These are phyloP conservation scores for Blepharisma stoltei DNA, from an alignment of 73 alveolate species.

Conservation along the genomic window DNA sequence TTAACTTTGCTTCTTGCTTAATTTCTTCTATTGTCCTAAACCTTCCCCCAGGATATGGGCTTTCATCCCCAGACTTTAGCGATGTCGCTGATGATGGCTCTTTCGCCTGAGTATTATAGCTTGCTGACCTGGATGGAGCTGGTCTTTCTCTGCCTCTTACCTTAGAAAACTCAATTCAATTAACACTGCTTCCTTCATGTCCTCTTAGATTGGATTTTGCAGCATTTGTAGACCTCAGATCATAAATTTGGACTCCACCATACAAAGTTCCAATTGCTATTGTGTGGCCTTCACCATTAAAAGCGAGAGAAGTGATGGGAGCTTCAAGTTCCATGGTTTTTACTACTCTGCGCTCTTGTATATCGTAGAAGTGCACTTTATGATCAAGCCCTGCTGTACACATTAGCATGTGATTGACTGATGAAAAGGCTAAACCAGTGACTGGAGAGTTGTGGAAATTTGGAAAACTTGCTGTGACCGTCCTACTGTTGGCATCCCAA, in stretches of 20 bases:
- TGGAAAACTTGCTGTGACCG: constrained; percentile 14
- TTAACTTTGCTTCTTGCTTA: constrained; percentile 47
- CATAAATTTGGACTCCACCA: constrained; percentile 56
- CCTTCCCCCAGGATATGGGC: neutral
- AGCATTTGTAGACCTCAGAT: constrained; percentile 32
- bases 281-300: constrained; percentile 53
- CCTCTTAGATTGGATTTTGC: neutral
- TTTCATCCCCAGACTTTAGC: constrained; percentile 25
- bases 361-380: constrained; percentile 52
- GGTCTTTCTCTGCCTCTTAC: neutral
- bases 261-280: constrained; percentile 55
- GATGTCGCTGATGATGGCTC: neutral
- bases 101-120: neutral
- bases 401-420: constrained; percentile 47
- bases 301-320: constrained; percentile 47
- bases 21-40: constrained; percentile 50
- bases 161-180: constrained; percentile 32
- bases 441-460: constrained; percentile 40
- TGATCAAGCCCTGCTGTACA: constrained; percentile 49
- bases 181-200: constrained; percentile 35
- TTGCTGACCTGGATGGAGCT: neutral
- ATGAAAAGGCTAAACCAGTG: constrained; percentile 44
- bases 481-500: constrained; percentile 41
- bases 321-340: constrained; percentile 39
- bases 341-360: constrained; percentile 49